Percentiles rank a stretch among this genome's conserved stretches.
phyloP scores from a whole-genome alignment of 78 protist genomes.

The Creolimax fragrantissima region DNA sequence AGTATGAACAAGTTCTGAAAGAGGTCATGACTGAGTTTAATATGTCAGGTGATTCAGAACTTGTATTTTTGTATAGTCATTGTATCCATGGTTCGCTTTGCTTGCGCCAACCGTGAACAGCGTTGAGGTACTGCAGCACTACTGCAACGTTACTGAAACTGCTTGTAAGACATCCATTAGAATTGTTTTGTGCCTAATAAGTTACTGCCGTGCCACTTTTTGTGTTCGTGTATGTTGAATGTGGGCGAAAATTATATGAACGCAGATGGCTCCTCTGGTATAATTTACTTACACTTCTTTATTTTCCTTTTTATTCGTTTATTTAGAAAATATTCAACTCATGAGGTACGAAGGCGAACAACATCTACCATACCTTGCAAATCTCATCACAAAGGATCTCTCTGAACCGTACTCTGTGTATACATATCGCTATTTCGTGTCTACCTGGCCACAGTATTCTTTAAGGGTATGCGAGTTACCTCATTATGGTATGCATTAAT shows the following conservation, averaged over 20 bases:
- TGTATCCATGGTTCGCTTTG: too few species aligned
- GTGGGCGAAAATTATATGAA: too few species aligned
- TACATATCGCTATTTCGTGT: conserved; percentile 86
- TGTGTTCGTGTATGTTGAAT: too few species aligned
- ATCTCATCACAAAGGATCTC: conserved; percentile 41
- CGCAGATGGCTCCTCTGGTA: background rate
- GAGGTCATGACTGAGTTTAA: background rate
- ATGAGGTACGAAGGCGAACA: conserved; percentile 6
- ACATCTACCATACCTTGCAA: background rate
- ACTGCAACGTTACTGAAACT: too few species aligned
- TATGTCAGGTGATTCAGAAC: background rate
- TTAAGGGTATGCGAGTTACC: conserved; percentile 17
- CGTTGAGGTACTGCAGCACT: too few species aligned
- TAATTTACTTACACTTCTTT: background rate
- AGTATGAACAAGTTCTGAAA: background rate
- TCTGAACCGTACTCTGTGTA: conserved; percentile 90
- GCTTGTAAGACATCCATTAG: too few species aligned
- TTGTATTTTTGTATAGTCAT: too few species aligned
- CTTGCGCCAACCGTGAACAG: too few species aligned
- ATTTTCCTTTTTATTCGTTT: background rate
- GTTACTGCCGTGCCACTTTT: too few species aligned
- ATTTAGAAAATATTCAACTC: background rate
- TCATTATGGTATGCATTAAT: background rate
- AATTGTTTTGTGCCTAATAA: too few species aligned
- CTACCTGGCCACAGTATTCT: conserved; percentile 72